Evolutionary conservation across 2,329 filamentous ascomycete genomes (phyloP).

Genomic region (Diaporthe sp.): DNA sequence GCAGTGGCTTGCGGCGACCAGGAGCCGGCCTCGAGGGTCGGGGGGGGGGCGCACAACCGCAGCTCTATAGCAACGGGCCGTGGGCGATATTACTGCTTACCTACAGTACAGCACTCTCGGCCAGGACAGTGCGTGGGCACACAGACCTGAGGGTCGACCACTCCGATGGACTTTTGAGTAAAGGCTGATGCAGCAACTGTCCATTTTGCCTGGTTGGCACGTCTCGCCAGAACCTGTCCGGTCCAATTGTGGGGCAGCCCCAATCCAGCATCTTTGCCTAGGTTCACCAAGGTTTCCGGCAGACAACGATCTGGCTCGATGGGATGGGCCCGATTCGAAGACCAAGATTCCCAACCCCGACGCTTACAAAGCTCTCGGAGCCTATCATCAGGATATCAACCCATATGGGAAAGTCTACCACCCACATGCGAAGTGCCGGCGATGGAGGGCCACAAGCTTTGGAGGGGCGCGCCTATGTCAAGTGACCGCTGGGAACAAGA

Average conservation of each 20-base stretch:
- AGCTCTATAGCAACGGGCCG: conserved; percentile 6
- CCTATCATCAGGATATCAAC: conserved; percentile 14
- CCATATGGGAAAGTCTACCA: neutral
- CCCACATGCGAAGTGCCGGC: conserved; percentile 22
- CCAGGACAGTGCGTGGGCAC: conserved; percentile 27
- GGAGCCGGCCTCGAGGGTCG: conserved; percentile 22
- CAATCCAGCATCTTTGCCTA: neutral
- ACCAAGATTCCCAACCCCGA: conserved; percentile 6
- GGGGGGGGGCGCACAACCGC: neutral
- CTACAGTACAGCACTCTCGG: neutral
- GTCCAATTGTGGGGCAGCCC: neutral
- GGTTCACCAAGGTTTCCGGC: conserved; percentile 14
- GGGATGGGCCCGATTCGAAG: conserved; percentile 13
- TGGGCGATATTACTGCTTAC: conserved; percentile 10
- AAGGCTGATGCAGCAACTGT: conserved; percentile 11
- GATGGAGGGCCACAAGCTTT: conserved; percentile 18
- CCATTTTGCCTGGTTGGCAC: conserved; percentile 3
- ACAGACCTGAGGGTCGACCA: neutral
- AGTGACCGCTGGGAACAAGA: conserved; percentile 19
- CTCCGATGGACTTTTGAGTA: neutral
- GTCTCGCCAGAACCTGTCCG: neutral
- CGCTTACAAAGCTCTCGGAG: conserved; percentile 14
- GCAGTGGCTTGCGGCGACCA: conserved; percentile 9
- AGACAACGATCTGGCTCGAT: conserved; percentile 7
- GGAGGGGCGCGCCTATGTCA: conserved; percentile 16